Evolutionary conservation across 495 filamentous ascomycete species (phyloP).

Genomic region (Daldinia decipiens): DNA sequence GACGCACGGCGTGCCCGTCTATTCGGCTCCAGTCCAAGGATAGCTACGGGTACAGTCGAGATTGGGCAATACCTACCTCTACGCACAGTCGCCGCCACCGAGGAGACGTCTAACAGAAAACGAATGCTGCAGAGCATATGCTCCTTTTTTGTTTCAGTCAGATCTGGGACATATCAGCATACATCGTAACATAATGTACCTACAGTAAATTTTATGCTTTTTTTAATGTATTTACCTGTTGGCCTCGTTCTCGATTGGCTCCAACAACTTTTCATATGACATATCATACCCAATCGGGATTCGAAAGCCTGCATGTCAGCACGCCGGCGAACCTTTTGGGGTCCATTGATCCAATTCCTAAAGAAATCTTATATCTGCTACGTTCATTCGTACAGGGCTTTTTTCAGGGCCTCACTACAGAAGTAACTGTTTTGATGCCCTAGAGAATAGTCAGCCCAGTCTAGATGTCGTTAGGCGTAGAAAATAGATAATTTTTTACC

Average conservation of each 20-base stretch:
- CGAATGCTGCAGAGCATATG: constrained; percentile 43
- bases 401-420: neutral
- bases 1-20: constrained; percentile 38
- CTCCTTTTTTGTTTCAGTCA: constrained; percentile 46
- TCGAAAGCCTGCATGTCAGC: constrained; percentile 43
- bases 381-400: constrained; percentile 16
- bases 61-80: constrained; percentile 23
- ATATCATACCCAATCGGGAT: constrained; percentile 42
- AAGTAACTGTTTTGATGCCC: constrained; percentile 6
- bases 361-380: constrained; percentile 34
- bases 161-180: constrained; percentile 52
- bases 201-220: constrained; percentile 29
- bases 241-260: constrained; percentile 29
- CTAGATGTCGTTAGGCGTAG: constrained; percentile 30
- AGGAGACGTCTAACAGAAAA: constrained; percentile 38
- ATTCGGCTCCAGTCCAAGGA: constrained; percentile 38
- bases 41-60: constrained; percentile 30
- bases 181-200: constrained; percentile 18
- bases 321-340: constrained; percentile 40
- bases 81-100: constrained; percentile 40
- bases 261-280: constrained; percentile 27
- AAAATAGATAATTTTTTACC: constrained; percentile 26
- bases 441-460: constrained; percentile 20
- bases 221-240: constrained; percentile 13
- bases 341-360: constrained; percentile 40